phyloP scores from a whole-genome alignment of 179 eudicot genomes.

The Silene coronaria region DNA sequence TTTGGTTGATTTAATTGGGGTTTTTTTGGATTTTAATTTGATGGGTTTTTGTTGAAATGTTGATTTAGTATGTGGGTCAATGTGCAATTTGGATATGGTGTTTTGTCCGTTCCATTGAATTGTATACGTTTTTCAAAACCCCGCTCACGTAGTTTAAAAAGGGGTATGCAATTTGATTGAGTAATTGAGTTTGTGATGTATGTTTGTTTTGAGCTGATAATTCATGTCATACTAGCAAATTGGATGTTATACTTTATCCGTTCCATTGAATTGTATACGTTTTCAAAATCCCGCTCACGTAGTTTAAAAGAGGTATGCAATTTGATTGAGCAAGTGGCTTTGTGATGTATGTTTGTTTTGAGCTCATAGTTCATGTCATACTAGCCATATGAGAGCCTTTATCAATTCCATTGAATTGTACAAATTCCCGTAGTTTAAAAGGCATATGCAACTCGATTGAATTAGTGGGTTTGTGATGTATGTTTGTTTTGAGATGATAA shows the following conservation, averaged over 20 bases:
- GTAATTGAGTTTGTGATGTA: not conserved
- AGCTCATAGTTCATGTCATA: not conserved
- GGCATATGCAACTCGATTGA: too few species aligned
- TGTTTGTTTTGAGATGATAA: slow-evolving; percentile 5
- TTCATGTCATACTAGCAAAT: not conserved
- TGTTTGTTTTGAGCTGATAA: slow-evolving; percentile 7
- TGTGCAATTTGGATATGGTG: not conserved
- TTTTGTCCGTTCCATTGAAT: too few species aligned
- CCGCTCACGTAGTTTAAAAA: too few species aligned
- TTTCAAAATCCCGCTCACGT: too few species aligned
- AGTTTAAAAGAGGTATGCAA: too few species aligned
- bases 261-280: not conserved
- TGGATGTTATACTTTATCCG: not conserved
- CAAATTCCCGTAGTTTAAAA: too few species aligned
- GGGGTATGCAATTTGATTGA: not conserved
- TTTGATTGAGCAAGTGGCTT: not conserved
- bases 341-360: not conserved
- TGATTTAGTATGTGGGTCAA: slow-evolving; percentile 8
- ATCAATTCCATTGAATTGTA: too few species aligned
- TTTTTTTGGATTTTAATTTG: not conserved
- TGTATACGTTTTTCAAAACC: too few species aligned
- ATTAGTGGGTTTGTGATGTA: not conserved
- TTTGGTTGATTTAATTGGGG: slow-evolving; percentile 2
- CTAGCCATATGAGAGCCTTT: not conserved
- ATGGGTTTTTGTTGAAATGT: slow-evolving; percentile 4